Conservation (phyloP, 2,329 filamentous ascomycete species). For the Dissoconium aciculare region DNA sequence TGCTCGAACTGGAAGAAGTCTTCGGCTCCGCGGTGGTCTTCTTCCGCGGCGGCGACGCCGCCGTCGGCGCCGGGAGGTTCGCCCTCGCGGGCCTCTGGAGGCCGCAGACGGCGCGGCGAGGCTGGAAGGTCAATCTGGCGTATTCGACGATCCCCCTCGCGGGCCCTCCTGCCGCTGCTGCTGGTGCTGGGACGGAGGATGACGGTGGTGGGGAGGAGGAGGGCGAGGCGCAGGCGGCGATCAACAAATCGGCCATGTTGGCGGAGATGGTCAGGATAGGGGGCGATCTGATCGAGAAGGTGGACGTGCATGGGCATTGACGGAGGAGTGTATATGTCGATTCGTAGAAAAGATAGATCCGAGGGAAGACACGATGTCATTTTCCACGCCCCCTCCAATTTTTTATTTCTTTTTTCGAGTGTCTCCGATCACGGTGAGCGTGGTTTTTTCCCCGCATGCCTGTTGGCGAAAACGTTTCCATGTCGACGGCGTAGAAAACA, state of each 20-base stretch:
- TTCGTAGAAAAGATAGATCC: too few relatives aligned
- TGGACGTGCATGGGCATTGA: slow-evolving; percentile 37
- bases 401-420: too few relatives aligned
- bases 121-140: slow-evolving; percentile 56
- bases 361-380: too few relatives aligned
- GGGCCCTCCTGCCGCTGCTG: too few relatives aligned
- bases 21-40: slow-evolving; percentile 63
- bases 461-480: too few relatives aligned
- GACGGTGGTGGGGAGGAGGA: slow-evolving; percentile 20
- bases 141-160: slow-evolving; percentile 47
- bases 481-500: too few relatives aligned
- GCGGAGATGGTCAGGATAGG: slow-evolving; percentile 55
- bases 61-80: slow-evolving; percentile 35
- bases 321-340: too few relatives aligned
- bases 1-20: slow-evolving; percentile 49
- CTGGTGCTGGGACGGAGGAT: too few relatives aligned
- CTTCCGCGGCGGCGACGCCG: slow-evolving; percentile 49
- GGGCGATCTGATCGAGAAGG: slow-evolving; percentile 47
- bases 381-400: too few relatives aligned
- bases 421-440: too few relatives aligned
- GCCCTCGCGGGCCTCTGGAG: slow-evolving; percentile 52
- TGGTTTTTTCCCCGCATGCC: too few relatives aligned
- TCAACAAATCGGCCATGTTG: slow-evolving; percentile 54
- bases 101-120: slow-evolving; percentile 38
- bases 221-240: slow-evolving; percentile 32